Conservation (phyloP, 768 basidiomycete genomes). For the Aureoboletus auriporus region DNA sequence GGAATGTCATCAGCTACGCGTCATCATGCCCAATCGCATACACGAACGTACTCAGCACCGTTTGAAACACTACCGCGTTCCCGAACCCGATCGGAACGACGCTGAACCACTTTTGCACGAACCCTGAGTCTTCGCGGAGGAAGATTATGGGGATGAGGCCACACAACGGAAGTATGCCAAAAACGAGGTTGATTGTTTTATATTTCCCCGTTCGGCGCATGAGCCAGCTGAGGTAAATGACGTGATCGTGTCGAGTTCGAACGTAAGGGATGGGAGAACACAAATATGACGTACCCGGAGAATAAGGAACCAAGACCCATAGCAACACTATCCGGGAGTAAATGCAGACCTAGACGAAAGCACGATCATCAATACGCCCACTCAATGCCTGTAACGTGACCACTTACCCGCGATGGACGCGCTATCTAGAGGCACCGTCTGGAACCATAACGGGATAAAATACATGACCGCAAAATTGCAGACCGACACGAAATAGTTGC, state of each 20-base stretch:
- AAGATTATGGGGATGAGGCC: constrained; percentile 37
- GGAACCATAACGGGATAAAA: too few species aligned
- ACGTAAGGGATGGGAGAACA: too few species aligned
- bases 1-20: not conserved
- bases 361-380: too few species aligned
- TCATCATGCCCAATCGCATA: not conserved
- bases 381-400: too few species aligned
- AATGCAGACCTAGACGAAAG: too few species aligned
- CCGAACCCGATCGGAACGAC: constrained; percentile 16
- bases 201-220: constrained; percentile 53
- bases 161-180: constrained; percentile 46
- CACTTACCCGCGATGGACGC: too few species aligned
- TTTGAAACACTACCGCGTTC: constrained; percentile 18
- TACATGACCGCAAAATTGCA: too few species aligned
- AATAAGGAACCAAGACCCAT: too few species aligned
- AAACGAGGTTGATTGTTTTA: constrained; percentile 42
- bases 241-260: not conserved
- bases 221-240: constrained; percentile 31
- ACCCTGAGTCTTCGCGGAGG: constrained; percentile 19
- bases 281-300: too few species aligned
- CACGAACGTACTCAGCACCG: constrained; percentile 10
- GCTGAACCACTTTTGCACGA: constrained; percentile 19
- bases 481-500: too few species aligned
- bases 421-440: too few species aligned
- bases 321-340: too few species aligned